Percentiles rank a stretch among this genome's conserved stretches.
Evolutionary conservation across 2,329 filamentous ascomycete species (phyloP).

Genomic region (Colletotrichum lentis): DNA sequence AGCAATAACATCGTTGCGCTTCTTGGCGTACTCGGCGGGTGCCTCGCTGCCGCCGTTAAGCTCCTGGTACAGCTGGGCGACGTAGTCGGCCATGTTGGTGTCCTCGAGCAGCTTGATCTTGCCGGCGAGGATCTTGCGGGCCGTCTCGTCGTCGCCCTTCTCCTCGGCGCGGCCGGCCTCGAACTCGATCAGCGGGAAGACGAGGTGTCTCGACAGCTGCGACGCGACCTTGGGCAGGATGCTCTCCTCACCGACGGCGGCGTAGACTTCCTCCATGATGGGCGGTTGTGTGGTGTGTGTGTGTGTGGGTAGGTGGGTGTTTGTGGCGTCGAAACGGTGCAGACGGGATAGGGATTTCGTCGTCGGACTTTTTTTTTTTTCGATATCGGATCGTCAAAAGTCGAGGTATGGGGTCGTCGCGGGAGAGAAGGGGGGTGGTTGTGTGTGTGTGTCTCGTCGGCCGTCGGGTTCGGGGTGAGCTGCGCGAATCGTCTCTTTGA

Average conservation of each 20-base stretch:
- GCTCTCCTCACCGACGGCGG: constrained; percentile 47
- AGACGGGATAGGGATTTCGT: neutral
- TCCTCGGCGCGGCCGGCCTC: constrained; percentile 83
- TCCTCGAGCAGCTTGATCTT: constrained; percentile 95
- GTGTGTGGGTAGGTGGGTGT: neutral
- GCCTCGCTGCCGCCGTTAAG: constrained; percentile 80
- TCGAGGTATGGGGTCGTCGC: constrained; percentile 22
- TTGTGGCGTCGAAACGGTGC: neutral
- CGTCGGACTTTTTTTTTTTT: neutral
- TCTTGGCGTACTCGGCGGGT: constrained; percentile 86
- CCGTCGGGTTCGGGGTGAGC: constrained; percentile 20
- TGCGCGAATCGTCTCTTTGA: constrained; percentile 31
- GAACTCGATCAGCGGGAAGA: constrained; percentile 97
- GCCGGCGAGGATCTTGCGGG: constrained; percentile 78
- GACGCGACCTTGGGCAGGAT: constrained; percentile 89
- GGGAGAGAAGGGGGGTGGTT: neutral
- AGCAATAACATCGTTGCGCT: constrained; percentile 87
- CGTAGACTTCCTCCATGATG: constrained; percentile 39
- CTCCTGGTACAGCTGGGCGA: constrained; percentile 89
- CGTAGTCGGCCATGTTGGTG: constrained; percentile 99
- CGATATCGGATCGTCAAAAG: constrained; percentile 40
- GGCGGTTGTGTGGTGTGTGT: constrained; percentile 16
- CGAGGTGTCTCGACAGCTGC: constrained; percentile 92
- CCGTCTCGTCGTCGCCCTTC: constrained; percentile 65
- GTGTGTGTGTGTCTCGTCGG: constrained; percentile 6